Evolutionary conservation across 1,284 basidiomycete genomes (phyloP).

Genomic region (Trametes sp.): DNA sequence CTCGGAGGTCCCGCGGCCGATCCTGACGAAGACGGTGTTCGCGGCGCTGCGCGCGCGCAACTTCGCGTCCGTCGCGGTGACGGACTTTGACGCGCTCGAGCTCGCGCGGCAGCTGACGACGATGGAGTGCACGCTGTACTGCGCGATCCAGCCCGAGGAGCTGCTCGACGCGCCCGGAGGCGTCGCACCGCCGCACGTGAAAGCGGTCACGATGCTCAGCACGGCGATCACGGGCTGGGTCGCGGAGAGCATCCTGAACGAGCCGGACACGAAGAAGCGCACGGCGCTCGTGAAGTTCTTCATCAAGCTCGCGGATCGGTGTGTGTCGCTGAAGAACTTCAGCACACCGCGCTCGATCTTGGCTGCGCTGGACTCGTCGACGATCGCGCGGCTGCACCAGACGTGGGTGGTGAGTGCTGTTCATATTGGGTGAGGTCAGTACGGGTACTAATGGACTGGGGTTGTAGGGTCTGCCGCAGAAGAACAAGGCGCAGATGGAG

Average conservation of each 20-base stretch:
- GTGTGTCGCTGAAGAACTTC: constrained; percentile 87
- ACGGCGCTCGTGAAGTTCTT: constrained; percentile 91
- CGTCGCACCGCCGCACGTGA: constrained; percentile 73
- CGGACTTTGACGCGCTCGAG: constrained; percentile 95
- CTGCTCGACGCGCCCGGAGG: constrained; percentile 77
- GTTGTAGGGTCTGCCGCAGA: constrained; percentile 81
- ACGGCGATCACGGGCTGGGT: constrained; percentile 97
- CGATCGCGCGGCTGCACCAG: constrained; percentile 88
- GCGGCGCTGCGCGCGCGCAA: constrained; percentile 65
- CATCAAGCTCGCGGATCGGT: constrained; percentile 94
- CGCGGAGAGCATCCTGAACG: constrained; percentile 90
- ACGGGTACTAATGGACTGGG: constrained; percentile 29
- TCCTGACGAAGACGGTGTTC: constrained; percentile 86
- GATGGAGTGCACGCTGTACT: constrained; percentile 91
- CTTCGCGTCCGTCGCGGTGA: constrained; percentile 69
- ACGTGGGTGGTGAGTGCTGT: constrained; percentile 83
- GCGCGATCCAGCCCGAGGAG: constrained; percentile 87
- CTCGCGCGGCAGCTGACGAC: constrained; percentile 95
- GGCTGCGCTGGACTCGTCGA: constrained; percentile 94
- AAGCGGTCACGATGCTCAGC: constrained; percentile 87
- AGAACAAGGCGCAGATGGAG: constrained; percentile 85
- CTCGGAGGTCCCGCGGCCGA: constrained; percentile 78
- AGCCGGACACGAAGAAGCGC: constrained; percentile 90
- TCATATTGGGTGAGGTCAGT: neutral
- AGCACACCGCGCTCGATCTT: constrained; percentile 93